Base-by-base conservation (phyloP, 805 yeast genomes). In the Ogataea pignaliae region DNA sequence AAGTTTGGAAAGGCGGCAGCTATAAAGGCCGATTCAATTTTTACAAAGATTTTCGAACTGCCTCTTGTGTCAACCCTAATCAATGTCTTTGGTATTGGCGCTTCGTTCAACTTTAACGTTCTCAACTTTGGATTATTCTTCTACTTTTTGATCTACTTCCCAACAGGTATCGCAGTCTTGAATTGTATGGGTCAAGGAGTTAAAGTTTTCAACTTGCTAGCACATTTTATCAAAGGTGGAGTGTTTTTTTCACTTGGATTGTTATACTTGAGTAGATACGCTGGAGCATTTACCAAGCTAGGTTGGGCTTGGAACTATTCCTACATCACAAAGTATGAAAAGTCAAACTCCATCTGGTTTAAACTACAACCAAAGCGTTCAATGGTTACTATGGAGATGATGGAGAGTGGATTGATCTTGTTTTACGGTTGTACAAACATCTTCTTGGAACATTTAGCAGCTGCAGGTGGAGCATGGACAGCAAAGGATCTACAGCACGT, bases 221-320 rank as follows among this genome's bases (percentile, higher is more conserved):
- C 99, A 1, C 99, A 91, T 65, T 88, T 88, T 75, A 91, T 91
- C 63, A 91, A 91, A 65, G 99, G 99, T 47, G 93, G 91, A 21
- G 93, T 91, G 2, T 91, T 91, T 60, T 73, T 88, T 46, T 50
- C 72, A 5, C 68, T 85, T 34, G 99, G 99, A 16, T 48, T 90
- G 8, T 60, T 89, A 6, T 76, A 95, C n/a, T 71, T 93, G 34
- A 85, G 89, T 1, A 79, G 98, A 54, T 90, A 86, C 64, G 80
- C 88, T 55, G 99, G 99, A 3, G 86, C 83, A 11, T 87, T 84
- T 55, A 61, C 75, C 32, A 71, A 75, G 44, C 69, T 74, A 45
- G 98, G 98, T 16, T 83, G 95, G 85, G 90, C 96, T 3, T 91
- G 99, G 99, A 93, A 93, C 53, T 61, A 55, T 52, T 45, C 68